Evolutionary conservation across 768 basidiomycete species (phyloP), one percentile per base, ranked within the genome.

Genomic region (Lentinula guzmanii): DNA sequence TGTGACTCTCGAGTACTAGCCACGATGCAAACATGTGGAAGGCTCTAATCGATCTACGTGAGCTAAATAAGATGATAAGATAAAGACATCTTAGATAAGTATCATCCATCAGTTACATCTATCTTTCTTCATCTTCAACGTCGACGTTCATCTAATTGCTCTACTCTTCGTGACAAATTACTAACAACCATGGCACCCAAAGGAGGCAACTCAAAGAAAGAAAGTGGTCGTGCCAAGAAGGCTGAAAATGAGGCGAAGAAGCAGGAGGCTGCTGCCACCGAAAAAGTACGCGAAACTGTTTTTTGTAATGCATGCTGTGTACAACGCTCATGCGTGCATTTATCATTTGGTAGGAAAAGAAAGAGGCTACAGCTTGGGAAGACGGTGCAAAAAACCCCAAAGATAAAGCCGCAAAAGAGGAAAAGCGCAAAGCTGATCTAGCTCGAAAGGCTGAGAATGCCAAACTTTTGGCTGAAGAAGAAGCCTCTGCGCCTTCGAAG

Each of bases 131-230:
- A 53, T 31, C n/a, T 53, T 9, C 28, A 31, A 24, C 52, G 7
- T 56, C 24, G 37, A 33, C 34, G 51, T 41, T 28, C 37, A 56
- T 41, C 33, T 34, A 15, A 34, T 39, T 39, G n/a, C 9, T 35
- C 31, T 34, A 13, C 18, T 24, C 8, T 41, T 5, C 1, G n/a
- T 16, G 41, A 21, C 46, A 58, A 6, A 34, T 42, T 18, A 11
- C 1, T 3, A 16, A 18, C 2, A 41, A 70, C 56, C 31, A 95
- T 95, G 95, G 75, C 95, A 52, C 94, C 95, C 1, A 93, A 92
- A 73, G 90, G 87, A 64, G 85, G 82, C 66, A 96, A 94, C 79
- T 79, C 91, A 61, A 97, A 96, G 86, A 96, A 96, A 72, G 95
- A 96, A 73, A 75, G 85, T 46, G 94, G 95, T 4, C 75, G 90